Percentiles rank a stretch among this genome's conserved stretches.
Conservation (phyloP, 208 protist species). For the Jaenimonas drosophilae region DNA sequence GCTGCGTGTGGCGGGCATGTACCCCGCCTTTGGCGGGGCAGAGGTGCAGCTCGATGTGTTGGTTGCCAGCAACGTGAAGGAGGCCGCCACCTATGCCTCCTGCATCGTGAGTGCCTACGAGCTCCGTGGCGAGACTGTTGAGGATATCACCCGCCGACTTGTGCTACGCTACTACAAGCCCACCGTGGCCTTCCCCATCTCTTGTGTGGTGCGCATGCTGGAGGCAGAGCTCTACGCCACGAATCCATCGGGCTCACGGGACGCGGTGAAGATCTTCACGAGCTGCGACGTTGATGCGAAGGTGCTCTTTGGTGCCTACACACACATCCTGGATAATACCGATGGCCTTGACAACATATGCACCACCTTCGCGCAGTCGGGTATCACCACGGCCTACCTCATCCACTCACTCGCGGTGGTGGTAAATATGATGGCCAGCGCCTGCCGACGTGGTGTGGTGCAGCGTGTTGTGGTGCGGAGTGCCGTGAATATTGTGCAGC, state of each 20-base stretch:
- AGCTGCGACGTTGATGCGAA: conserved; percentile 50
- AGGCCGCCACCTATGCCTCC: conserved; percentile 42
- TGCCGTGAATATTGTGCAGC: conserved; percentile 23
- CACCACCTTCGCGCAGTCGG: conserved; percentile 13
- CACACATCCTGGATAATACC: conserved; percentile 35
- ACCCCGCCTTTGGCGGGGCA: conserved; percentile 60
- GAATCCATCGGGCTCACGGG: conserved; percentile 26
- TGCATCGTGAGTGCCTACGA: conserved; percentile 54
- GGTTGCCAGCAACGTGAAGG: conserved; percentile 32
- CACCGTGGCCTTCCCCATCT: conserved; percentile 49
- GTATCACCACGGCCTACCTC: conserved; percentile 26
- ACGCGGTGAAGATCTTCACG: conserved; percentile 52
- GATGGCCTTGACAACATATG: conserved; percentile 27
- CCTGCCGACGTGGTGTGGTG: conserved; percentile 21
- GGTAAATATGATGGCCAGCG: conserved; percentile 30
- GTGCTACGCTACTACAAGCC: conserved; percentile 36
- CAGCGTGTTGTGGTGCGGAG: conserved; percentile 20
- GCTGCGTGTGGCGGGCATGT: conserved; percentile 67
- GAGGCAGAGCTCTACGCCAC: conserved; percentile 37
- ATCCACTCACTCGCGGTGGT: conserved; percentile 52
- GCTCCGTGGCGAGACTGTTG: conserved; percentile 21
- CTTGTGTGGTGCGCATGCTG: conserved; percentile 50
- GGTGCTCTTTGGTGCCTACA: conserved; percentile 59
- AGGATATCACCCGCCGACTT: conserved; percentile 48
- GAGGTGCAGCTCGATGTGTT: conserved; percentile 83